phyloP scores from a whole-genome alignment of 257 asterid species.

The Nicotiana undulata region DNA sequence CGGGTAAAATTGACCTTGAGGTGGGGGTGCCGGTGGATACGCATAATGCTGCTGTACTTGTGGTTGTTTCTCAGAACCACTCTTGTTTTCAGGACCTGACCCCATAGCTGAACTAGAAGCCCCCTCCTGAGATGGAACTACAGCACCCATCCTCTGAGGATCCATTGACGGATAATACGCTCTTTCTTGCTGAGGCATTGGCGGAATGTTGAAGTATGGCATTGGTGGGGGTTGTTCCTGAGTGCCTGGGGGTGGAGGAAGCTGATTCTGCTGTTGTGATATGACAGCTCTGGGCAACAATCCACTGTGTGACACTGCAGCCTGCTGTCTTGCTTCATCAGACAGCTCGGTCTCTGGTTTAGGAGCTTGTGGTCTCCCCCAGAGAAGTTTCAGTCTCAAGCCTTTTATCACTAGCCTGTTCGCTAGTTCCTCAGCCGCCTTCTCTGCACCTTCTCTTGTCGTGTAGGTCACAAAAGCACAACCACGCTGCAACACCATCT shows the following conservation, averaged over 20 bases:
- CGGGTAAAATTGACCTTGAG: conserved; percentile 69
- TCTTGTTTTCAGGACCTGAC: conserved; percentile 35
- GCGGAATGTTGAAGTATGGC: conserved; percentile 87
- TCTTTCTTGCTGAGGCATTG: conserved; percentile 66
- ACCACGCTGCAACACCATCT: conserved; percentile 83
- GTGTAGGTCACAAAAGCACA: conserved; percentile 96
- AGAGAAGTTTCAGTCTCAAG: conserved; percentile 75
- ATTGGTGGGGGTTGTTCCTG: conserved; percentile 50
- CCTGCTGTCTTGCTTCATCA: conserved; percentile 75
- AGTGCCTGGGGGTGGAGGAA: conserved; percentile 50
- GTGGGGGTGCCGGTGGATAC: conserved; percentile 52
- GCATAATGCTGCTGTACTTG: conserved; percentile 37
- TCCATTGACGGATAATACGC: conserved; percentile 95
- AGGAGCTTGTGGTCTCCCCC: conserved; percentile 92
- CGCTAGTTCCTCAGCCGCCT: conserved; percentile 91
- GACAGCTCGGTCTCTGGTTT: conserved; percentile 55
- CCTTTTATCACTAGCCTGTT: conserved; percentile 89
- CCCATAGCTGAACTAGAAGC: conserved; percentile 47
- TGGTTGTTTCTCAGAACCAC: conserved; percentile 35
- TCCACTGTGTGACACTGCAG: conserved; percentile 73
- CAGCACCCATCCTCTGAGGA: conserved; percentile 96
- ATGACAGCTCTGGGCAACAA: conserved; percentile 80
- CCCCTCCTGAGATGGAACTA: conserved; percentile 69
- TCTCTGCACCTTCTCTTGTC: conserved; percentile 92
- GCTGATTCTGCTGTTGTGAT: conserved; percentile 87